Percentiles rank a stretch among this genome's conserved stretches.
Conservation (phyloP, 495 filamentous ascomycete genomes). For the Neurospora sp. region DNA sequence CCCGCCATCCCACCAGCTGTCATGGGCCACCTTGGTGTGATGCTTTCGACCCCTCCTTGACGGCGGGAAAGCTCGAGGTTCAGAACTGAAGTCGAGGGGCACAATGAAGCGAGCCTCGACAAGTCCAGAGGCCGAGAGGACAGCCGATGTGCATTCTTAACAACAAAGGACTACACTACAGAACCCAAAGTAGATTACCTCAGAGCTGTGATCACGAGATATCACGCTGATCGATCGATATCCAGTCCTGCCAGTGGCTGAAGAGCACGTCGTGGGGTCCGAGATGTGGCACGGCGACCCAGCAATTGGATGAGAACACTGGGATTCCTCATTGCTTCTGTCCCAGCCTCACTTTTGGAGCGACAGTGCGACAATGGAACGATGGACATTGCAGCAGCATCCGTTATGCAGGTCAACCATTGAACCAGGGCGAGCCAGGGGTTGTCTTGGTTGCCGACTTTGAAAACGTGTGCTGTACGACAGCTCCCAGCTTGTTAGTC, state of each 20-base stretch:
- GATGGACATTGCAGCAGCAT: conserved; percentile 4
- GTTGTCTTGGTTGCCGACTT: conserved; percentile 5
- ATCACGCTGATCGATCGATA: neutral
- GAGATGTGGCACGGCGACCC: conserved; percentile 6
- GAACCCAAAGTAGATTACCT: neutral
- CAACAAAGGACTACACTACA: neutral
- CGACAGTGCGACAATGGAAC: neutral
- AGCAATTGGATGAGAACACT: conserved; percentile 12
- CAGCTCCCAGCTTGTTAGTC: neutral
- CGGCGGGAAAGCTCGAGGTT: neutral
- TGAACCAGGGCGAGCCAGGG: neutral
- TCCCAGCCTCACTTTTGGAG: conserved; percentile 15
- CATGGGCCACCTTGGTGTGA: neutral
- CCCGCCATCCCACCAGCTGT: neutral
- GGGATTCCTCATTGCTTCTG: neutral
- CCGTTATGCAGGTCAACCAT: conserved; percentile 12
- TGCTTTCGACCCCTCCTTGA: neutral
- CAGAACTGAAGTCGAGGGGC: neutral
- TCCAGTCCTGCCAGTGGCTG: conserved; percentile 5
- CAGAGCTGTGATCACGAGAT: conserved; percentile 3
- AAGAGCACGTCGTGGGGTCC: conserved; percentile 8
- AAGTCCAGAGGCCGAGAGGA: neutral
- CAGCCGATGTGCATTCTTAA: neutral
- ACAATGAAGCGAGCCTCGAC: neutral
- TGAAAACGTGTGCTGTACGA: neutral